Evolutionary conservation across 371 early-diverging fungal species (phyloP), one percentile per base, ranked within the genome.

Genomic region (Mucor racemosus): DNA sequence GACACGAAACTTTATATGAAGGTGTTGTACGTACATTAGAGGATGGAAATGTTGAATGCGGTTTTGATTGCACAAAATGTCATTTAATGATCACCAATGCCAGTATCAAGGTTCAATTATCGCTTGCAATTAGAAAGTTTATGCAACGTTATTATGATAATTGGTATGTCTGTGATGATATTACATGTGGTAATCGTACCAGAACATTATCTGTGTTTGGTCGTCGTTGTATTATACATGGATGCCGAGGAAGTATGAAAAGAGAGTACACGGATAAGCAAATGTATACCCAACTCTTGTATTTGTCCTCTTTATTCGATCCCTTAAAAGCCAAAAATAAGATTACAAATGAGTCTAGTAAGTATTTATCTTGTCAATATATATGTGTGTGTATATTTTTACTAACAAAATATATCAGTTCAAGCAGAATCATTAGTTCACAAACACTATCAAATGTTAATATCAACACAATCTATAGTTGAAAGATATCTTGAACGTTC

Each of bases 121-220:
- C 75, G 6, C 41, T 73, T 6, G 79, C 79, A 8, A 91, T 96
- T 48, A 86, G 95, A 44, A 40, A 61, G 0, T 83, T 88, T 58
- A 86, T 97, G 39, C 75, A 81, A 48, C 76, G 72, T 41, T 98
- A 93, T 76, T 89, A 94, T 74, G 72, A 87, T 44, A 84, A 86
- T 26, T 89, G 87, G 86, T 69, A 90, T 19, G 71, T 89, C 15
- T 97, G 97, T 74, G 93, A 94, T 69, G 94, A 95, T 62, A 75
- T 78, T 19, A 75, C 84, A 9, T 95, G 95, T 72, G 68, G 65
- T 17, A 76, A 80, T 33, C 73, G 85, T 21, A 90, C 94, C 14
- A 80, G 90, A 15, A 77, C 81, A 68, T 73, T 92, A 61, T 86
- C 92, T 19, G 95, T 95, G 6, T 85, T 88, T 60, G 94, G 92